Evolutionary conservation across 1,284 basidiomycete genomes (phyloP).

Genomic region (Microbotryum saponariae): DNA sequence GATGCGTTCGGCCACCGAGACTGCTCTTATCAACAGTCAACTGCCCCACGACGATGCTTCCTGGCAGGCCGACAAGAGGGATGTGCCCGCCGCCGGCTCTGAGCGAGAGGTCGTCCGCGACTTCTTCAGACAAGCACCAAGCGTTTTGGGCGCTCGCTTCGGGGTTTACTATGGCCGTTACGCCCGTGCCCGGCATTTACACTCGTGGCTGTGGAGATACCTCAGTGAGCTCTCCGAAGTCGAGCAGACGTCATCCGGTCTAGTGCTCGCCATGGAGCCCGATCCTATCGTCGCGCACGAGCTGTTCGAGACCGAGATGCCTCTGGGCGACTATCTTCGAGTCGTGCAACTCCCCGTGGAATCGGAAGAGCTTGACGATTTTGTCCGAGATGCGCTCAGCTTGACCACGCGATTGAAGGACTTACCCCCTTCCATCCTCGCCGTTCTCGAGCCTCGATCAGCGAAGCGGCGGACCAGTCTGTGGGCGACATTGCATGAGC

Average conservation of each 20-base stretch:
- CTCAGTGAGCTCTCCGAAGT: conserved; percentile 42
- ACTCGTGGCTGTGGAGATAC: conserved; percentile 43
- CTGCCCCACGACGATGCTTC: too few relatives aligned
- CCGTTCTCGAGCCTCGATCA: conserved; percentile 51
- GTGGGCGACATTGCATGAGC: conserved; percentile 53
- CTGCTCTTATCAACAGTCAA: too few relatives aligned
- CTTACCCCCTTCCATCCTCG: conserved; percentile 49
- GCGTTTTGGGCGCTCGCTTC: conserved; percentile 58
- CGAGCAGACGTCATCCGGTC: conserved; percentile 40
- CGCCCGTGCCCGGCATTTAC: conserved; percentile 55
- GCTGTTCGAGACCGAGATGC: conserved; percentile 54
- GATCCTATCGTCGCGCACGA: conserved; percentile 50
- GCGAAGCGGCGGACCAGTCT: conserved; percentile 54
- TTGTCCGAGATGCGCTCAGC: conserved; percentile 49
- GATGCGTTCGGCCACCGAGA: too few relatives aligned
- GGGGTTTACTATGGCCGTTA: conserved; percentile 60
- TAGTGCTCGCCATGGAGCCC: conserved; percentile 50
- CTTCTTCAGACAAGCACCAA: conserved; percentile 55
- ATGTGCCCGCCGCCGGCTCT: too few relatives aligned
- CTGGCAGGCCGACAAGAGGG: too few relatives aligned
- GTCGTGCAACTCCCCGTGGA: conserved; percentile 52
- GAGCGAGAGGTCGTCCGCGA: conserved; percentile 48
- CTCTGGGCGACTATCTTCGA: conserved; percentile 54
- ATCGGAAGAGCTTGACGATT: conserved; percentile 50
- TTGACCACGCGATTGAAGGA: conserved; percentile 49